phyloP scores from a whole-genome alignment of 305 asterid genomes.

The Fraxinus dipetala region DNA sequence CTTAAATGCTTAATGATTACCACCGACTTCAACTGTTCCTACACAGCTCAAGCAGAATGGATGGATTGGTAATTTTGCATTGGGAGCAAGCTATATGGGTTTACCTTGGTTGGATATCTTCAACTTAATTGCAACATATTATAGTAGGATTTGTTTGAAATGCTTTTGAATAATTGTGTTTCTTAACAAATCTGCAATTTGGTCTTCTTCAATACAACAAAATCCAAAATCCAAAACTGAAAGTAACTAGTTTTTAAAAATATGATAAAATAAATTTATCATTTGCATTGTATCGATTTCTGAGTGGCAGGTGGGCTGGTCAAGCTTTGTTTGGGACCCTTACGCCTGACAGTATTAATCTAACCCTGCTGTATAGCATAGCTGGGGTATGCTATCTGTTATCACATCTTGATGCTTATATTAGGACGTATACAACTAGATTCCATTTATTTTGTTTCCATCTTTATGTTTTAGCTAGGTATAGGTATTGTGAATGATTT shows the following conservation, averaged over 20 bases:
- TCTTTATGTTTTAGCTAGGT: conserved; percentile 10
- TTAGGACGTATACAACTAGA: neutral
- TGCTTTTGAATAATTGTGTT: conserved; percentile 1
- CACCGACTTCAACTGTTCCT: neutral
- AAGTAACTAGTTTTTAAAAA: neutral
- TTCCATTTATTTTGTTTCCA: neutral
- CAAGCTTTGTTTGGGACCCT: conserved; percentile 96
- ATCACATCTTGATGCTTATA: conserved; percentile 12
- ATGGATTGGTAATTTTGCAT: conserved; percentile 93
- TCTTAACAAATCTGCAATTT: neutral
- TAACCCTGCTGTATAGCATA: conserved; percentile 80
- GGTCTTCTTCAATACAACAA: neutral
- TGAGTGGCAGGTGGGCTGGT: conserved; percentile 90
- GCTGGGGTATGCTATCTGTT: conserved; percentile 66
- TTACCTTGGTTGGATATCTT: conserved; percentile 68
- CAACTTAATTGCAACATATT: conserved; percentile 10
- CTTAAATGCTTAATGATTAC: neutral
- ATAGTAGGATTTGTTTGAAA: neutral
- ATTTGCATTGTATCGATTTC: conserved; percentile 12
- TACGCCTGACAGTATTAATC: conserved; percentile 71
- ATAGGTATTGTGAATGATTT: conserved; percentile 1
- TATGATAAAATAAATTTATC: neutral
- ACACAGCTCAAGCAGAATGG: conserved; percentile 96
- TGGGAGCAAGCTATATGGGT: conserved; percentile 94
- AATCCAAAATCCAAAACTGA: neutral